These are phyloP conservation scores for Samsoniella hepiali DNA, from an alignment of 2,329 filamentous ascomycete species.

Conservation along the genomic window DNA sequence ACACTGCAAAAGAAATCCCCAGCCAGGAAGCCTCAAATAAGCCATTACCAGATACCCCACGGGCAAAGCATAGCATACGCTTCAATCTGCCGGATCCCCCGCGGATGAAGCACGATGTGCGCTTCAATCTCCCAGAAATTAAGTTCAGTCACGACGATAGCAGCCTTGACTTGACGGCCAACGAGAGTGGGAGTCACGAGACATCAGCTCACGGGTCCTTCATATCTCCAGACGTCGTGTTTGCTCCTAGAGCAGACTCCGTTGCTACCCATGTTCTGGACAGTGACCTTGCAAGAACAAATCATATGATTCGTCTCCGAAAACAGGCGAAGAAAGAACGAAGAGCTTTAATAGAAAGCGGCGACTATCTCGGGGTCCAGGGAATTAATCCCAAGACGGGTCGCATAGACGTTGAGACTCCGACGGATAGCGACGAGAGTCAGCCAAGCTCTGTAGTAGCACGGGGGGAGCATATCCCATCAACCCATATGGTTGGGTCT, in stretches of 20 bases:
- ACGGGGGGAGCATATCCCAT: slow-evolving; percentile 33
- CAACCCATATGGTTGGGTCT: slow-evolving; percentile 30
- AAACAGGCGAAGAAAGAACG: slow-evolving; percentile 36
- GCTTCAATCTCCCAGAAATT: slow-evolving; percentile 7
- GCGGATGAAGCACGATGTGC: slow-evolving; percentile 1
- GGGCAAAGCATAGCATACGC: neutral
- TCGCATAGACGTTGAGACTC: slow-evolving; percentile 48
- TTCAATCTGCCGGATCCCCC: neutral
- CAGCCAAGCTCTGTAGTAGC: slow-evolving; percentile 24
- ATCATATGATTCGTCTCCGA: slow-evolving; percentile 31
- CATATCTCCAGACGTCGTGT: neutral
- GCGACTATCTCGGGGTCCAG: slow-evolving; percentile 58
- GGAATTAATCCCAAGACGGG: slow-evolving; percentile 57
- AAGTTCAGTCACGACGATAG: slow-evolving; percentile 5
- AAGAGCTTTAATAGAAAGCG: slow-evolving; percentile 48
- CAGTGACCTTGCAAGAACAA: slow-evolving; percentile 20
- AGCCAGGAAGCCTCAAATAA: slow-evolving; percentile 1
- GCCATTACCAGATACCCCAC: neutral
- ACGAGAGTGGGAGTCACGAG: neutral
- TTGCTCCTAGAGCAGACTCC: neutral
- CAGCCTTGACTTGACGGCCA: slow-evolving; percentile 1
- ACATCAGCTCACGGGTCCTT: neutral
- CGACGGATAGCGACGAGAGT: slow-evolving; percentile 45
- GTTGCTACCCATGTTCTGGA: slow-evolving; percentile 16
- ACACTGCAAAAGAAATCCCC: slow-evolving; percentile 32